Evolutionary conservation across 1,284 basidiomycete species (phyloP).

Genomic region (Phellopilus nigrolimitatus): DNA sequence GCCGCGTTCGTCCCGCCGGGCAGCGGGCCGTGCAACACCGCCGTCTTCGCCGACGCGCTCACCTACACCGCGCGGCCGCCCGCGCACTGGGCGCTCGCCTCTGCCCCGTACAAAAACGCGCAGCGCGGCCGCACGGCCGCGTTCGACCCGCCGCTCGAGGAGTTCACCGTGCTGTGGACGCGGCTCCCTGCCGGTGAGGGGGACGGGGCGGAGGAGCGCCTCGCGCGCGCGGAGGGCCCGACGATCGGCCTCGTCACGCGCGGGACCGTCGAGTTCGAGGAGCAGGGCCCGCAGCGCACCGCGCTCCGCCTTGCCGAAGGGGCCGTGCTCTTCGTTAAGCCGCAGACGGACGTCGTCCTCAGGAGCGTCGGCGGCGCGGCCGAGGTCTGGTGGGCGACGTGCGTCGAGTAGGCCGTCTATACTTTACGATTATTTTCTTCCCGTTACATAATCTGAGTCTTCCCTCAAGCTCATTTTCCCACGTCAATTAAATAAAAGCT

Average conservation of each 20-base stretch:
- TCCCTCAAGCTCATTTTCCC: too few species aligned
- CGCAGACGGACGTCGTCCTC: conserved; percentile 14
- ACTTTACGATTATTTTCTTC: too few species aligned
- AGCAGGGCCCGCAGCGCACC: conserved; percentile 10
- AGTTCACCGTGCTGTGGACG: conserved; percentile 24
- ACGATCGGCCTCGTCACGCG: conserved; percentile 22
- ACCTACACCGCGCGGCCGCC: conserved; percentile 21
- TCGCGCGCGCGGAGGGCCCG: conserved; percentile 18
- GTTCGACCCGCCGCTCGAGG: conserved; percentile 23
- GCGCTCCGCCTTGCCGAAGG: conserved; percentile 14
- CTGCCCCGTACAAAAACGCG: conserved; percentile 17
- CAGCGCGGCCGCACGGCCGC: conserved; percentile 17
- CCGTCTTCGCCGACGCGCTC: conserved; percentile 19
- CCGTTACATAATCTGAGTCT: too few species aligned
- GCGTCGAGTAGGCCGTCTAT: conserved; percentile 15
- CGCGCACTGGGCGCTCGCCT: conserved; percentile 19
- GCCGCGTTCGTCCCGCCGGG: conserved; percentile 31
- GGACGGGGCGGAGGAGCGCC: conserved; percentile 9
- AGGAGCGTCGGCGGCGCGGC: conserved; percentile 1
- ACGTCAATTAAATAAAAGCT: too few species aligned
- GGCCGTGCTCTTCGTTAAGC: conserved; percentile 20
- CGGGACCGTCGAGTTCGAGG: conserved; percentile 12
- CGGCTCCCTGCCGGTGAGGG: conserved; percentile 6
- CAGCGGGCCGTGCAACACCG: conserved; percentile 28
- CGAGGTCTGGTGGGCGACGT: conserved; percentile 23